Base-by-base conservation (phyloP, 2,329 filamentous ascomycete genomes). In the Colletotrichum sp. region DNA sequence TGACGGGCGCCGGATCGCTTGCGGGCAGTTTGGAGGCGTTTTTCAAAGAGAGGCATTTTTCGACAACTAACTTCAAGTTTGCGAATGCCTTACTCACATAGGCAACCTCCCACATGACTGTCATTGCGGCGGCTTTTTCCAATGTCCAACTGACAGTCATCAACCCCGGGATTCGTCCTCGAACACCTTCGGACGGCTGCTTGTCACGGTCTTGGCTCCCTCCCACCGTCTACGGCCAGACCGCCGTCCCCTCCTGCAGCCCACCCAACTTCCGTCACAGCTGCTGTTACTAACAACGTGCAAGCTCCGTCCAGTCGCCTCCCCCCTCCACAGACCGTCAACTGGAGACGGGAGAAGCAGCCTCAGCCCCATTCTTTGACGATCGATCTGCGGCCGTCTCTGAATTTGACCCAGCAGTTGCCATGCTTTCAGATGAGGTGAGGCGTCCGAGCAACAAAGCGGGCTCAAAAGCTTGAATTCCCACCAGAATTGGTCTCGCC, bases 181-280 rank as follows among this genome's bases (percentile, higher is more conserved):
- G 28, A 52, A 28, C 73, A 26, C 43, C 24, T 34, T 75, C 43
- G 66, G 70, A 73, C 64, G 70, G 64, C 57, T 61, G 55, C 58
- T 36, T 73, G 73, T 61, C 63, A 65, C 64, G 38, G 70, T 73
- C 69, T 72, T 75, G 73, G 73, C 73, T 68, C 64, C 69, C 73
- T 73, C 64, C 43, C 73, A 68, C 73, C 69, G 72, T 75, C 28
- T 64, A 63, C 68, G 32, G 30, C 55, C 48, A 58, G 26, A 36
- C 48, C 30, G 16, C 26, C 34, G n/a, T 48, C 15, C 24, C 32
- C 26, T 57, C 57, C 30, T 52, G 30, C 18, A 75, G 13, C 52
- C 60, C 38, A 28, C 15, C 21, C 57, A 48, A 10, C 58, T 60
- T 75, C 70, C 70, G 43, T 65, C 70, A 68, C 55, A 63, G 18